Conservation (phyloP, 2,329 filamentous ascomycete species). For the Microsporum ferrugineum region DNA sequence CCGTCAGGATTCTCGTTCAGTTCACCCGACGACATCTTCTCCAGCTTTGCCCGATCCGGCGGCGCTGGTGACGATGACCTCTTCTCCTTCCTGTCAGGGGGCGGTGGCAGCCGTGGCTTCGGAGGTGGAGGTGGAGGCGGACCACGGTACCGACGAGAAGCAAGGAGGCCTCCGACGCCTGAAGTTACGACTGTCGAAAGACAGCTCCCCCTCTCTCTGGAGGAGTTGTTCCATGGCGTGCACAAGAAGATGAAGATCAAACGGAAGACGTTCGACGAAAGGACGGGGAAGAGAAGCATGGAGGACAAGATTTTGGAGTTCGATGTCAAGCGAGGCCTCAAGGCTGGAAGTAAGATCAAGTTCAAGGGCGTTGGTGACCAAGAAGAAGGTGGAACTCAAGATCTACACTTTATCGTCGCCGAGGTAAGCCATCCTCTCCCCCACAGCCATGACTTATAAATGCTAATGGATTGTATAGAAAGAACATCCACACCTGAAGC, state of each 20-base stretch:
- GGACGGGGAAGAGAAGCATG: conserved; percentile 68
- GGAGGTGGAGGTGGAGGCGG: conserved; percentile 29
- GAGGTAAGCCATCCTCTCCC: conserved; percentile 52
- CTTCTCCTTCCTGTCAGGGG: conserved; percentile 42
- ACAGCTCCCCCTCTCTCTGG: conserved; percentile 65
- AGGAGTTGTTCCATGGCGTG: conserved; percentile 76
- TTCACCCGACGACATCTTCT: conserved; percentile 72
- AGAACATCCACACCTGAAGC: conserved; percentile 69
- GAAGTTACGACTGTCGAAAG: conserved; percentile 88
- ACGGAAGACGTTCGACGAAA: conserved; percentile 78
- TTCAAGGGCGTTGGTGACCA: conserved; percentile 97
- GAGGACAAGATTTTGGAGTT: conserved; percentile 89
- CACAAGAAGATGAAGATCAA: conserved; percentile 99
- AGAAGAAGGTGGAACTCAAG: conserved; percentile 89
- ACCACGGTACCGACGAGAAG: conserved; percentile 12
- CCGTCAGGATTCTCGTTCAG: conserved; percentile 67
- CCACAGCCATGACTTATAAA: not conserved
- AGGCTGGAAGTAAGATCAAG: conserved; percentile 97
- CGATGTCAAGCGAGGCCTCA: conserved; percentile 87
- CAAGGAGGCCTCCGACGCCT: conserved; percentile 45
- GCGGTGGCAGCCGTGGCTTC: conserved; percentile 33
- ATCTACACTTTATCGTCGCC: conserved; percentile 86
- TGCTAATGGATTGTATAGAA: conserved; percentile 49
- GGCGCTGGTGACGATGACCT: conserved; percentile 45
- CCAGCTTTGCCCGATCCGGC: conserved; percentile 60